Conservation (phyloP, 805 yeast species). For the Metschnikowia kunwiensis region DNA sequence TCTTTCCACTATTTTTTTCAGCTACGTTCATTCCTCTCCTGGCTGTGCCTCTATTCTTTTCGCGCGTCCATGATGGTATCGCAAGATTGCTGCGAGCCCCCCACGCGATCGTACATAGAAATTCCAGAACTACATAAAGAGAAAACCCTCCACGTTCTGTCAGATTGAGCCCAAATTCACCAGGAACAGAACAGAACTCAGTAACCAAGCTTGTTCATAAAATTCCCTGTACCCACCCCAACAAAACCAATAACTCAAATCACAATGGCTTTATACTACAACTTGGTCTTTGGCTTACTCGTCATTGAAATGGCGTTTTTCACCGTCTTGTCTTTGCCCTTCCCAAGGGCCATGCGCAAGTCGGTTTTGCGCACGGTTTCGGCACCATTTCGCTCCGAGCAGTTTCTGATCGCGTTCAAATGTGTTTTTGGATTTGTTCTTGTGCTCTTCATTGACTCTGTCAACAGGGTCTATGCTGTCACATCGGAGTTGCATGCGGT, state of each 20-base stretch:
- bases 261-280: conserved; percentile 43
- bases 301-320: conserved; percentile 76
- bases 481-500: conserved; percentile 53
- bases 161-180: no score
- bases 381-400: conserved; percentile 66
- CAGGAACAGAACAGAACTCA: no score
- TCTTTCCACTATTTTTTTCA: no score
- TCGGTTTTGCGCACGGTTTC: conserved; percentile 60
- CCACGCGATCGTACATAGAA: no score
- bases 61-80: no score
- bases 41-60: no score
- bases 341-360: conserved; percentile 72
- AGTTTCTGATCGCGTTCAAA: conserved; percentile 72
- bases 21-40: no score
- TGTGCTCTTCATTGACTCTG: conserved; percentile 81
- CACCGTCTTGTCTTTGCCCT: conserved; percentile 76
- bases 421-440: conserved; percentile 81
- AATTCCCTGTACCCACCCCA: background rate
- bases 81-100: no score
- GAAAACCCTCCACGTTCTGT: no score
- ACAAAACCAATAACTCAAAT: background rate
- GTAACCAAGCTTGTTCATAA: no score
- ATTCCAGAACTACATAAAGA: no score
- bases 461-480: conserved; percentile 75
- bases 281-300: conserved; percentile 68